Base-by-base conservation (phyloP, 176 grass and related monocot species). In the Avena insularis region DNA sequence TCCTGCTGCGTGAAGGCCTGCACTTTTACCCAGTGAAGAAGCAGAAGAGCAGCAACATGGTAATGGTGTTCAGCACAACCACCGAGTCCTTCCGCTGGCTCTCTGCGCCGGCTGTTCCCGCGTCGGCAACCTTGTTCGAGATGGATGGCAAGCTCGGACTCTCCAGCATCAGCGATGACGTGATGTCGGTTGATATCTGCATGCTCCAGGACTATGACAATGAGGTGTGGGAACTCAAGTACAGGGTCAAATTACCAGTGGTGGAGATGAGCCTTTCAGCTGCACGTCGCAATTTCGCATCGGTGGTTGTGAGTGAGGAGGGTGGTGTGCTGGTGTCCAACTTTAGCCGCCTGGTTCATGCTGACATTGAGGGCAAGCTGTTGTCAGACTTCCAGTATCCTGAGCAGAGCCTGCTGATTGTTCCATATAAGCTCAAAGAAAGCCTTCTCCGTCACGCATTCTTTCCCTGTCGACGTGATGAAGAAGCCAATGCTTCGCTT, bases 381-480 rank as follows among this genome's bases (percentile, higher is more conserved):
- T 4, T 67, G 64, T 8, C 64, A 5, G 64, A 9, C 14, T 67
- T 67, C 13, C 64, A 67, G 1, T 67, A 36, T 67, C 64, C 6
- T 36, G 64, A 36, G 2, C 64, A 67, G 64, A 67, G 64, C 31
- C 29, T 67, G 29, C 29, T 67, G 64, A 67, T 67, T 9, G 14
- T 67, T 67, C 64, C 64, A 3, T 67, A 67, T 67, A 67, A 67
- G 64, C 64, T 67, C 64, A 67, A 67, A 67, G 29, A 66, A 66
- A 66, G 63, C 63, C 63, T 66, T 66, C 27, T 66, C 6, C 27
- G 5, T 15, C 63, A 66, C 23, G 12, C 5, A 2, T 66, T 66
- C 13, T 16, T 66, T 33, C 63, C 63, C 27, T 16, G 13, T 0
- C 27, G 63, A 66, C 10, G 2, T 33, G 64, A 33, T 35, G 64